Percentiles rank a stretch among this genome's conserved stretches.
Evolutionary conservation across 1,139 yeast genomes (phyloP).

Genomic region (Chernovozyma aurita): DNA sequence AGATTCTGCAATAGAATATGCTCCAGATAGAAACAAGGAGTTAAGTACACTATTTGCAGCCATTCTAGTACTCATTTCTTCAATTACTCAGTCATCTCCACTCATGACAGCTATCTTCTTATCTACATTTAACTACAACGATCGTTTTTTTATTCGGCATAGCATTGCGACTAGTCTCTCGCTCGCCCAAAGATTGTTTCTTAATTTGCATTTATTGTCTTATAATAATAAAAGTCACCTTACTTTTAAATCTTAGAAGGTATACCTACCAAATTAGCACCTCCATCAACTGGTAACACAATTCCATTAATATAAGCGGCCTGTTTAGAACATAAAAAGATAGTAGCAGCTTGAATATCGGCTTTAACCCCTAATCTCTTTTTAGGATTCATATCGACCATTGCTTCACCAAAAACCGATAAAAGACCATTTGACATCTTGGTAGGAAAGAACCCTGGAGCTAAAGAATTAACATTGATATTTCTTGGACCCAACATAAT

Average conservation of each 20-base stretch:
- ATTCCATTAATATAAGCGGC: conserved; percentile 65
- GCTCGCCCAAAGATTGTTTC: too few relatives aligned
- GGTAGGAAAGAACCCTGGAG: conserved; percentile 78
- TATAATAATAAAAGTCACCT: too few relatives aligned
- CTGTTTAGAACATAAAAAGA: conserved; percentile 57
- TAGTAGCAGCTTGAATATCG: conserved; percentile 56
- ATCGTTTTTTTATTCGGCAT: too few relatives aligned
- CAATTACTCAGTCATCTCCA: too few relatives aligned
- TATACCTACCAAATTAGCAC: conserved; percentile 33
- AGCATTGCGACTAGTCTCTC: too few relatives aligned
- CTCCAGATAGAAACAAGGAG: too few relatives aligned
- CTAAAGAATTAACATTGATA: conserved; percentile 63
- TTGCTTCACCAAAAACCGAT: conserved; percentile 47
- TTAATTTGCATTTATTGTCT: too few relatives aligned
- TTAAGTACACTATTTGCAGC: too few relatives aligned
- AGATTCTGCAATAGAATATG: too few relatives aligned
- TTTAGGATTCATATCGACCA: conserved; percentile 54
- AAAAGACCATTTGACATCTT: conserved; percentile 72
- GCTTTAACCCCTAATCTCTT: conserved; percentile 59
- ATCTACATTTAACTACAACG: too few relatives aligned
- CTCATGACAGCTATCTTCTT: too few relatives aligned
- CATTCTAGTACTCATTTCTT: too few relatives aligned
- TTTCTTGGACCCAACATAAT: conserved; percentile 61
- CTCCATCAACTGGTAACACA: conserved; percentile 77
- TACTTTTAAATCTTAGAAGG: conserved; percentile 16